Base-by-base conservation (phyloP, 2,329 filamentous ascomycete species). In the Aschersonia sp. region DNA sequence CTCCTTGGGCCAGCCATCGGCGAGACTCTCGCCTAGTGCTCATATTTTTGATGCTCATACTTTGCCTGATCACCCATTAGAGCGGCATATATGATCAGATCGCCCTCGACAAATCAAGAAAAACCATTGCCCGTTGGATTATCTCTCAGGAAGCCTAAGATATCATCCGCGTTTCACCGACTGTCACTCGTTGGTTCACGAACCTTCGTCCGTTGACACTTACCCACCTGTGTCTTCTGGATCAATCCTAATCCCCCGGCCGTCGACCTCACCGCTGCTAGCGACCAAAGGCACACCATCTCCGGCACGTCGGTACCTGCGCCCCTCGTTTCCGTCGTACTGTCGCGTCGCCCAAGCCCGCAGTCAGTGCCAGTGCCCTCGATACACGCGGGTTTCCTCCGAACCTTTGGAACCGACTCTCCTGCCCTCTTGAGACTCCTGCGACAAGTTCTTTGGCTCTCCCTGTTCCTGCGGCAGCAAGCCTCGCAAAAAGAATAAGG, bases 191-290 rank as follows among this genome's bases (percentile, higher is more conserved):
- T n/a, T n/a, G n/a, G n/a, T n/a, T n/a, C n/a, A n/a, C n/a, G n/a
- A n/a, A n/a, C n/a, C n/a, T n/a, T n/a, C n/a, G n/a, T n/a, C n/a
- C n/a, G n/a, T n/a, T n/a, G n/a, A n/a, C n/a, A n/a, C n/a, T n/a
- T n/a, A n/a, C n/a, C n/a, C n/a, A n/a, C n/a, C n/a, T n/a, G n/a
- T n/a, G n/a, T n/a, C n/a, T n/a, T n/a, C n/a, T n/a, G n/a, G n/a
- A n/a, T n/a, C n/a, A n/a, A n/a, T n/a, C n/a, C n/a, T n/a, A n/a
- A n/a, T n/a, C 3, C 32, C 32, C 32, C 12, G 32, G 54, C 47
- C 56, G 54, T 53, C 53, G 50, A 47, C 6, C 32, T 38, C 7
- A 38, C 55, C 55, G 53, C 52, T 51, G 51, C 53, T 51, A 51
- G 47, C 53, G 47, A 51, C 47, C 50, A 40, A 38, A 51, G 50